phyloP scores from a whole-genome alignment of 1,284 basidiomycete species.

The Rhodofomes roseus region DNA sequence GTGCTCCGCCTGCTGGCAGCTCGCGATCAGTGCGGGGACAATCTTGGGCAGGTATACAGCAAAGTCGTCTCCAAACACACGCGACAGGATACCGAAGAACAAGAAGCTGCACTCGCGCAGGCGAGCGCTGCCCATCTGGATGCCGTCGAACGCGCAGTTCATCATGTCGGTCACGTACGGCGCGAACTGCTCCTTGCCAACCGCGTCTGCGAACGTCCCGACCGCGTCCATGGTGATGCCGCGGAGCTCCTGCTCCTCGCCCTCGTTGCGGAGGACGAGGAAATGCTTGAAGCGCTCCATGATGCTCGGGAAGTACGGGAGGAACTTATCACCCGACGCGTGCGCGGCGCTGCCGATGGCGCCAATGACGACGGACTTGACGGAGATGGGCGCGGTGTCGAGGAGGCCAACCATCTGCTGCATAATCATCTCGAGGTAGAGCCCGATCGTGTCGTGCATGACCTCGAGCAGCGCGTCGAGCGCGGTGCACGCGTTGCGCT shows the following conservation, averaged over 20 bases:
- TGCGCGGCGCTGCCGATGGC: slow-evolving; percentile 98
- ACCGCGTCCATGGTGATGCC: slow-evolving; percentile 99
- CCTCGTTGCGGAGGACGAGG: slow-evolving; percentile 77
- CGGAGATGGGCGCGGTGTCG: slow-evolving; percentile 78
- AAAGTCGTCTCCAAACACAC: slow-evolving; percentile 95
- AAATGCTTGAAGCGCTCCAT: slow-evolving; percentile 91
- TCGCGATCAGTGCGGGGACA: slow-evolving; percentile 82
- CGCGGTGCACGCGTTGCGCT: slow-evolving; percentile 91
- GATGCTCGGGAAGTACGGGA: slow-evolving; percentile 93
- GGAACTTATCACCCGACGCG: slow-evolving; percentile 91
- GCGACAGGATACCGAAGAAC: slow-evolving; percentile 98
- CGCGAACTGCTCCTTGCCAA: slow-evolving; percentile 91
- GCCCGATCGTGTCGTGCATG: slow-evolving; percentile 85
- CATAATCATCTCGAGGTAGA: slow-evolving; percentile 96
- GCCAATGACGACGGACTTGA: slow-evolving; percentile 96
- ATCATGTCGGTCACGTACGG: slow-evolving; percentile 97
- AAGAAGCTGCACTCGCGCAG: slow-evolving; percentile 96
- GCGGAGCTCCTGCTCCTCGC: slow-evolving; percentile 90
- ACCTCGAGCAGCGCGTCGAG: slow-evolving; percentile 97
- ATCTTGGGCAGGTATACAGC: slow-evolving; percentile 84
- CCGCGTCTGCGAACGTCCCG: slow-evolving; percentile 96
- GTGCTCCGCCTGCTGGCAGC: slow-evolving; percentile 84
- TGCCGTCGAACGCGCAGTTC: slow-evolving; percentile 91
- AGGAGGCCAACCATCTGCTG: slow-evolving; percentile 89
- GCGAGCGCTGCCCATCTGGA: slow-evolving; percentile 84